Evolutionary conservation across 257 asterid genomes (phyloP).

Genomic region (Ilex asprella): DNA sequence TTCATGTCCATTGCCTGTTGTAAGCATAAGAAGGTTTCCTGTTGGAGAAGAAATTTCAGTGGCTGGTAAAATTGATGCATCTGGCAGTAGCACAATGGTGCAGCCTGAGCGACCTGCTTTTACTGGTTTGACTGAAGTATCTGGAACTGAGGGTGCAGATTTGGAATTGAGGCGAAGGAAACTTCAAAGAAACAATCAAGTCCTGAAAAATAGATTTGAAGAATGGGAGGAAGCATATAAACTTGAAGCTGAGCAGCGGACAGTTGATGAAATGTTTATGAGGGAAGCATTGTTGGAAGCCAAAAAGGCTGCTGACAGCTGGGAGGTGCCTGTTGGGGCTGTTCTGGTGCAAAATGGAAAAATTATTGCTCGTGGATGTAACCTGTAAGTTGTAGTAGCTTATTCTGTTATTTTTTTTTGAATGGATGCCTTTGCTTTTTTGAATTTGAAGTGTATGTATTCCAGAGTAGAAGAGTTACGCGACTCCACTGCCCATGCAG

Average conservation of each 20-base stretch:
- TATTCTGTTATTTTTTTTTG: conserved; percentile 6
- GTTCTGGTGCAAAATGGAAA: conserved; percentile 82
- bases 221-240: conserved; percentile 94
- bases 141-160: conserved; percentile 27
- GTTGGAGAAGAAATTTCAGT: conserved; percentile 27
- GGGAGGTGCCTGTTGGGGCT: conserved; percentile 99
- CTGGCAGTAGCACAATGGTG: conserved; percentile 25
- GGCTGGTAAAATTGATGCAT: conserved; percentile 28
- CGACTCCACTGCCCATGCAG: conserved; percentile 98
- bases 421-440: conserved; percentile 10
- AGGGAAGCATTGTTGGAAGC: conserved; percentile 93
- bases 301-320: conserved; percentile 78
- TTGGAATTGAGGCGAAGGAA: conserved; percentile 37
- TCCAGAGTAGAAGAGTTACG: conserved; percentile 94
- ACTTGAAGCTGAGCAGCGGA: conserved; percentile 60
- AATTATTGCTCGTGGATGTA: conserved; percentile 92
- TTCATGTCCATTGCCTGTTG: conserved; percentile 31
- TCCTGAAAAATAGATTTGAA: conserved; percentile 61
- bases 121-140: conserved; percentile 25
- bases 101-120: conserved; percentile 26
- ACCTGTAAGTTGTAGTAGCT: conserved; percentile 57
- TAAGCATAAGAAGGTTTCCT: conserved; percentile 38
- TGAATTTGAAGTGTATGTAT: conserved; percentile 13
- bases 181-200: conserved; percentile 59
- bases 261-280: conserved; percentile 81